Conservation (phyloP, 768 basidiomycete genomes). For the Dacryopinax primogenitus region DNA sequence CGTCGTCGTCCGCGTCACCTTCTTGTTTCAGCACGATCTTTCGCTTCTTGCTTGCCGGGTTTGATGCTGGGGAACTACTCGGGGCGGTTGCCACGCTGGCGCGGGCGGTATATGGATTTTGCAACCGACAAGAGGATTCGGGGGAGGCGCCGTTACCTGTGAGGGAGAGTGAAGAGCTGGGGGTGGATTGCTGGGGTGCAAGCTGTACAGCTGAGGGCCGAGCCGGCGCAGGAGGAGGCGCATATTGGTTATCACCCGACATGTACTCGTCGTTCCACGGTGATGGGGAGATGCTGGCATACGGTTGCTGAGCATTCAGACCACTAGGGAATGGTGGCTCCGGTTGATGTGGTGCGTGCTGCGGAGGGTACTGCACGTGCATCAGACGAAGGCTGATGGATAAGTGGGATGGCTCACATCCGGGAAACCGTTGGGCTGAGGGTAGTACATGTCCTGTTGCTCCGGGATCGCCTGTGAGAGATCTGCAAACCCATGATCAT, state of each 20-base stretch:
- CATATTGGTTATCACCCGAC: not conserved
- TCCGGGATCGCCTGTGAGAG: not conserved
- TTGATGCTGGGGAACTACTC: not conserved
- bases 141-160: not conserved
- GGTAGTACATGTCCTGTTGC: not conserved
- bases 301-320: conserved; percentile 11
- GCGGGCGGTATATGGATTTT: not conserved
- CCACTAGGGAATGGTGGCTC: conserved; percentile 16
- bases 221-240: conserved; percentile 15
- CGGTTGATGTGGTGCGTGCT: conserved; percentile 23
- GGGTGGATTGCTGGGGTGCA: conserved; percentile 14
- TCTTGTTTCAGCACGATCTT: not conserved
- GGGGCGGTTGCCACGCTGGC: not conserved
- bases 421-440: not conserved
- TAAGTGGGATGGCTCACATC: not conserved
- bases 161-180: not conserved
- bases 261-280: not conserved
- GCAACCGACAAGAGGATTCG: not conserved
- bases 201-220: conserved; percentile 22
- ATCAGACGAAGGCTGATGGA: not conserved
- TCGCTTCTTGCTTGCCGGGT: conserved; percentile 10
- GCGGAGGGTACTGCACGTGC: conserved; percentile 25
- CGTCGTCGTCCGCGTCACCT: conserved; percentile 3
- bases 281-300: conserved; percentile 12
- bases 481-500: not conserved